These are phyloP conservation scores for Aegilops umbellulata DNA, from an alignment of 176 grass and related monocot species.

Conservation along the genomic window DNA sequence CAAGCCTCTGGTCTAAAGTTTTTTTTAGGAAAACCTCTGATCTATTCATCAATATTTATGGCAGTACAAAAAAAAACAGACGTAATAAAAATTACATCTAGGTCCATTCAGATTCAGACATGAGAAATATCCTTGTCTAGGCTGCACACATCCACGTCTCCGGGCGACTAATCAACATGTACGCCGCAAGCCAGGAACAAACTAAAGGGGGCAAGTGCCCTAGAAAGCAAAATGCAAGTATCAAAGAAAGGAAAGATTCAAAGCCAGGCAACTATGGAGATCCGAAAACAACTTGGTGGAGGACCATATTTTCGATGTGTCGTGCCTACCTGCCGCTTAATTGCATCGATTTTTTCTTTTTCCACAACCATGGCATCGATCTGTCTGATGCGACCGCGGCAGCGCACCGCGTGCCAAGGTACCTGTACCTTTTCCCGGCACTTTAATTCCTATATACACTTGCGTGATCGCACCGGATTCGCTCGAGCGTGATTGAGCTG, in stretches of 20 bases:
- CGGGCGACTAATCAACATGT: slow-evolving; percentile 24
- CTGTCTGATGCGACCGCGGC: background rate
- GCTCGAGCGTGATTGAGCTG: background rate
- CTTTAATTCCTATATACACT: background rate
- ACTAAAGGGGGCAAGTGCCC: background rate
- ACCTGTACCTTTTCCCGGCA: background rate
- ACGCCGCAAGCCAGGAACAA: background rate
- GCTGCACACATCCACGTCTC: background rate
- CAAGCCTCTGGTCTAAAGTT: no score
- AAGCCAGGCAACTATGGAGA: background rate
- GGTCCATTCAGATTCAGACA: background rate
- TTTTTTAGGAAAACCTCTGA: no score
- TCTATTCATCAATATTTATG: no score
- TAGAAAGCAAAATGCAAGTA: slow-evolving; percentile 12
- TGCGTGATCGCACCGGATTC: background rate
- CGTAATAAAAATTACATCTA: no score
- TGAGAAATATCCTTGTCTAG: background rate
- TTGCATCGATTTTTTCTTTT: background rate
- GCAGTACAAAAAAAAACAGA: no score
- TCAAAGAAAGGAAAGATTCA: slow-evolving; percentile 16
- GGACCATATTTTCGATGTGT: background rate
- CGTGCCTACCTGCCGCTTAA: background rate
- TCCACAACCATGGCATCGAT: background rate
- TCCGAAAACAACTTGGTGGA: background rate
- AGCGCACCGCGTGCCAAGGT: background rate